Evolutionary conservation across 768 basidiomycete genomes (phyloP).

Genomic region (Pisolithus marmoratus): DNA sequence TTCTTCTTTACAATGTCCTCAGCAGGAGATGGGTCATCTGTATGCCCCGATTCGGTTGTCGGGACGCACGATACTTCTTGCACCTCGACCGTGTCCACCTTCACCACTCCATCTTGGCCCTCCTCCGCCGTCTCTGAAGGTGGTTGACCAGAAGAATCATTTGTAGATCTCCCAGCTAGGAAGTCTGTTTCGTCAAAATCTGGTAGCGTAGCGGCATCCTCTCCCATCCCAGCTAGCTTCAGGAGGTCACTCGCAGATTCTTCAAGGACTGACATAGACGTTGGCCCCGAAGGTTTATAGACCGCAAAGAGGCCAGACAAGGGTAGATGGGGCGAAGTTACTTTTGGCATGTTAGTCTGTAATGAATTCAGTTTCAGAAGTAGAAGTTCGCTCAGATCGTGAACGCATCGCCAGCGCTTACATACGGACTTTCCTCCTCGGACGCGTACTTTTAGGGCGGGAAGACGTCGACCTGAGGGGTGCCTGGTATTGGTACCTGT

Average conservation of each 20-base stretch:
- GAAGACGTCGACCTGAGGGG: too few species aligned
- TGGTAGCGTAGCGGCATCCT: conserved; percentile 37
- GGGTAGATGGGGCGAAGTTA: conserved; percentile 46
- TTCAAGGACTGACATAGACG: conserved; percentile 88
- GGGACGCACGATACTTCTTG: too few species aligned
- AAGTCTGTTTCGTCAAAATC: conserved; percentile 49
- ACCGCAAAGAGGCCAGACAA: conserved; percentile 83
- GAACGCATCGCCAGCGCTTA: too few species aligned
- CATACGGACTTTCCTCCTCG: too few species aligned
- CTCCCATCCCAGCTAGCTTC: conserved; percentile 43
- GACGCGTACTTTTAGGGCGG: too few species aligned
- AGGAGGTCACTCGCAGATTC: conserved; percentile 47
- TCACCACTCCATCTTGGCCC: too few species aligned
- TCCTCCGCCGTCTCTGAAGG: neutral
- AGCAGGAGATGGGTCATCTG: neutral
- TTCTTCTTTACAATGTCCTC: conserved; percentile 23
- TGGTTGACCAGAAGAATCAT: conserved; percentile 7
- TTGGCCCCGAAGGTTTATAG: conserved; percentile 86
- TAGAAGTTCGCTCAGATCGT: too few species aligned
- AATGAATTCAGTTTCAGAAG: too few species aligned
- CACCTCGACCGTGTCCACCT: too few species aligned
- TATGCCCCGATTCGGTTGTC: too few species aligned
- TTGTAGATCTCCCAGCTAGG: conserved; percentile 4
- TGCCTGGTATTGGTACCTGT: too few species aligned
- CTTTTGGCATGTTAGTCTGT: conserved; percentile 57